Conservation (phyloP, 2,329 filamentous ascomycete species). For the Neospermospora avenae region DNA sequence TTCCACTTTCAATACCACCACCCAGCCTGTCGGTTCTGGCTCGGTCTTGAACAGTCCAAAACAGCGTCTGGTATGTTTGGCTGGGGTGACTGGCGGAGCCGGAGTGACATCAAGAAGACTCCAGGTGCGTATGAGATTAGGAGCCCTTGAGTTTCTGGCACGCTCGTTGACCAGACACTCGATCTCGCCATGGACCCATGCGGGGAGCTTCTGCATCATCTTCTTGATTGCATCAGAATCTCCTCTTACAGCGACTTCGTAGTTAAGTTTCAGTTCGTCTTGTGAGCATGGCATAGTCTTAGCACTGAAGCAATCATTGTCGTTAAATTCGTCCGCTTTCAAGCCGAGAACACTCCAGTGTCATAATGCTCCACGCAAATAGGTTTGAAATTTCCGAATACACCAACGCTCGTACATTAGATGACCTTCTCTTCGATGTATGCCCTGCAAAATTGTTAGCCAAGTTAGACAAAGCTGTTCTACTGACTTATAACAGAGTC, state of each 20-base stretch:
- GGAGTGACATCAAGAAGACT: neutral
- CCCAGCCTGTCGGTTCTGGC: neutral
- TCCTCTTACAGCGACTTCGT: neutral
- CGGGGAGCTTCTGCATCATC: neutral
- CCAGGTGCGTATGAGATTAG: constrained; percentile 2
- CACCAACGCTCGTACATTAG: constrained; percentile 4
- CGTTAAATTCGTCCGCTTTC: neutral
- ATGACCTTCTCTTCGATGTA: neutral
- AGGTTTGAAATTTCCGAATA: neutral
- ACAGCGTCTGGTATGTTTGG: neutral
- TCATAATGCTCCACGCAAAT: neutral
- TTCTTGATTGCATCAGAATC: neutral
- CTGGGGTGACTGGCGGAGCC: neutral
- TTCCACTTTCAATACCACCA: constrained; percentile 2
- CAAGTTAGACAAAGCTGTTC: neutral
- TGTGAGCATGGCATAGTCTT: constrained; percentile 1
- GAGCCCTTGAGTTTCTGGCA: neutral
- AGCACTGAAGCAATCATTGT: neutral
- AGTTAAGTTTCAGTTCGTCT: constrained; percentile 1
- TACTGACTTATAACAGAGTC: neutral
- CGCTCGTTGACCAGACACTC: constrained; percentile 1
- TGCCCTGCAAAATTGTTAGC: neutral
- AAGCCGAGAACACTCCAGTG: neutral
- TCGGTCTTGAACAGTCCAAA: neutral
- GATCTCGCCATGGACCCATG: neutral